phyloP scores from a whole-genome alignment of 768 basidiomycete genomes.

The Hericium coralloides region DNA sequence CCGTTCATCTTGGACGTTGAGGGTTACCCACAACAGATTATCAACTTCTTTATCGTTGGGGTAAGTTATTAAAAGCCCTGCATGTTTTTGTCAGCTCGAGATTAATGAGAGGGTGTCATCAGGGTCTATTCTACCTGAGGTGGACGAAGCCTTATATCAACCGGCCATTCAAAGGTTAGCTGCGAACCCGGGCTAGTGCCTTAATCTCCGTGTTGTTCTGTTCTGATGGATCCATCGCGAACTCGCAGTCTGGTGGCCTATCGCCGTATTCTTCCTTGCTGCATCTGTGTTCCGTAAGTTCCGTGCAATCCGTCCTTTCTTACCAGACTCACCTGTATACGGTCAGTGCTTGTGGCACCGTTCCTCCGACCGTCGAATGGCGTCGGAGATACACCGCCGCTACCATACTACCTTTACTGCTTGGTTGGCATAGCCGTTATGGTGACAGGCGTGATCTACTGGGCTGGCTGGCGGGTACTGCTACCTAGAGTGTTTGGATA shows the following conservation, averaged over 20 bases:
- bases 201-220: conserved; percentile 2
- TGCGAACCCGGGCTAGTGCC: neutral
- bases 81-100: neutral
- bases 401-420: conserved; percentile 54
- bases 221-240: neutral
- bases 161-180: conserved; percentile 40
- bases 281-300: conserved; percentile 42
- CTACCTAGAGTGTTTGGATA: conserved; percentile 42
- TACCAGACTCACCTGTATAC: neutral
- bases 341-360: conserved; percentile 42
- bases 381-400: conserved; percentile 49
- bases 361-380: conserved; percentile 46
- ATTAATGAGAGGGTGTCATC: neutral
- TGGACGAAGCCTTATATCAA: conserved; percentile 37
- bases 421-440: conserved; percentile 44
- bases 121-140: conserved; percentile 50
- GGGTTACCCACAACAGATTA: conserved; percentile 18
- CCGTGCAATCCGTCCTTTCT: neutral
- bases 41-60: conserved; percentile 39
- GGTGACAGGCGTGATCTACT: conserved; percentile 39
- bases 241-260: conserved; percentile 43
- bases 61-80: conserved; percentile 25
- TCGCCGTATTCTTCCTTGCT: conserved; percentile 46
- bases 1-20: conserved; percentile 53
- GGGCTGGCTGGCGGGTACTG: conserved; percentile 44